These are phyloP conservation scores for Hemisphaericaspora xylofermentans DNA, from an alignment of 1,139 yeast species.

Conservation along the genomic window DNA sequence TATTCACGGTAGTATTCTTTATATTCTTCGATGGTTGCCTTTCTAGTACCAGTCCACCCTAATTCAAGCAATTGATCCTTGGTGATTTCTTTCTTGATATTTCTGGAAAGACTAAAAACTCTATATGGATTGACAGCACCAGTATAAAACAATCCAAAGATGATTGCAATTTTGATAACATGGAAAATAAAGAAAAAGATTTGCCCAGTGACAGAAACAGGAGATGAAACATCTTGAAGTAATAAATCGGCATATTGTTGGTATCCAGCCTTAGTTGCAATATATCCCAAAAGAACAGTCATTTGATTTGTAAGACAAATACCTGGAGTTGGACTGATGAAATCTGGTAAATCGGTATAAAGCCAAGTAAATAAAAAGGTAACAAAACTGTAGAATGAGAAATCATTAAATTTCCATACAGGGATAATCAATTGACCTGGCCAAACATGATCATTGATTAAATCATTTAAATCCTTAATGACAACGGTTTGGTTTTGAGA, in stretches of 20 bases:
- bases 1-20: constrained; percentile 66
- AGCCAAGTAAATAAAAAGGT: constrained; percentile 66
- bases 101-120: constrained; percentile 27
- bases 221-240: constrained; percentile 44
- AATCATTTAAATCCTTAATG: constrained; percentile 43
- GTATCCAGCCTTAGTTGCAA: constrained; percentile 35
- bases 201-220: constrained; percentile 52
- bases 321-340: constrained; percentile 89
- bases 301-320: constrained; percentile 72
- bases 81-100: constrained; percentile 38
- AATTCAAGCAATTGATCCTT: constrained; percentile 59
- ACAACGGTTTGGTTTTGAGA: constrained; percentile 48
- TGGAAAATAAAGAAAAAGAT: constrained; percentile 71
- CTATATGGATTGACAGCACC: constrained; percentile 77
- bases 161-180: constrained; percentile 53
- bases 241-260: constrained; percentile 44
- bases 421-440: constrained; percentile 92
- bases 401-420: constrained; percentile 61
- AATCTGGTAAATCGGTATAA: constrained; percentile 90
- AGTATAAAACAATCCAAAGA: constrained; percentile 57
- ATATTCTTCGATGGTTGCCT: constrained; percentile 70
- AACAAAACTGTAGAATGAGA: constrained; percentile 46
- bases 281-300: constrained; percentile 33
- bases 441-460: constrained; percentile 63
- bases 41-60: constrained; percentile 94